Percentiles rank a stretch among this genome's conserved stretches.
Evolutionary conservation across 495 filamentous ascomycete species (phyloP).

Genomic region (Cetradonia linearis): DNA sequence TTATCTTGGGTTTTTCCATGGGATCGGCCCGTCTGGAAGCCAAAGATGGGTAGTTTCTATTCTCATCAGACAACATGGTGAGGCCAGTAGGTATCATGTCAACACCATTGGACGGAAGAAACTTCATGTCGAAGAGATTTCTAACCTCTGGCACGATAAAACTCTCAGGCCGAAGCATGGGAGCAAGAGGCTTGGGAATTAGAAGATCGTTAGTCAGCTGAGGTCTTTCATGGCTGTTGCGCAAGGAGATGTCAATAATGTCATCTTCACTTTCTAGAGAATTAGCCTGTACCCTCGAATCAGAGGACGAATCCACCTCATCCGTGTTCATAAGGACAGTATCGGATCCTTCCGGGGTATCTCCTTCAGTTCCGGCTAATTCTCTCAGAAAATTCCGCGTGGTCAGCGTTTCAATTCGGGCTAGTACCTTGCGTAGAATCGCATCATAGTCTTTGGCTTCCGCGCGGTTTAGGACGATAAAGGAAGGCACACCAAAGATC

Average conservation of each 20-base stretch:
- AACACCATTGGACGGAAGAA: slow-evolving; percentile 38
- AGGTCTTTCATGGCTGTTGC: slow-evolving; percentile 40
- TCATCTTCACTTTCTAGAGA: slow-evolving; percentile 86
- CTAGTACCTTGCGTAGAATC: slow-evolving; percentile 54
- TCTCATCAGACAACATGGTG: slow-evolving; percentile 42
- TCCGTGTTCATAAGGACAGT: slow-evolving; percentile 61
- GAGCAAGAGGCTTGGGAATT: slow-evolving; percentile 30
- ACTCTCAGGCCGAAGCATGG: slow-evolving; percentile 38
- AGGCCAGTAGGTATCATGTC: slow-evolving; percentile 56
- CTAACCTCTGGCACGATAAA: slow-evolving; percentile 48
- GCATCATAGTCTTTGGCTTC: slow-evolving; percentile 49
- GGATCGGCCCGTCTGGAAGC: slow-evolving; percentile 36
- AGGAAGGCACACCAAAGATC: slow-evolving; percentile 48
- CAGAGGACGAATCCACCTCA: slow-evolving; percentile 59
- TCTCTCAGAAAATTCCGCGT: slow-evolving; percentile 50
- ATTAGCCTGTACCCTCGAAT: slow-evolving; percentile 56
- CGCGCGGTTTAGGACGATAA: slow-evolving; percentile 50
- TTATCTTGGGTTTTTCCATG: background rate
- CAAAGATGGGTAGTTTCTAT: slow-evolving; percentile 46
- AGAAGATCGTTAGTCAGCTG: slow-evolving; percentile 22
- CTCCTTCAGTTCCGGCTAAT: slow-evolving; percentile 29
- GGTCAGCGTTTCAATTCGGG: slow-evolving; percentile 48
- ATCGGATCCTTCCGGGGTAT: slow-evolving; percentile 53
- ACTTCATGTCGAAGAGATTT: slow-evolving; percentile 59
- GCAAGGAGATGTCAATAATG: slow-evolving; percentile 83